phyloP scores from a whole-genome alignment of 1,284 basidiomycete genomes.

The Tetrapyrgos nigripes region DNA sequence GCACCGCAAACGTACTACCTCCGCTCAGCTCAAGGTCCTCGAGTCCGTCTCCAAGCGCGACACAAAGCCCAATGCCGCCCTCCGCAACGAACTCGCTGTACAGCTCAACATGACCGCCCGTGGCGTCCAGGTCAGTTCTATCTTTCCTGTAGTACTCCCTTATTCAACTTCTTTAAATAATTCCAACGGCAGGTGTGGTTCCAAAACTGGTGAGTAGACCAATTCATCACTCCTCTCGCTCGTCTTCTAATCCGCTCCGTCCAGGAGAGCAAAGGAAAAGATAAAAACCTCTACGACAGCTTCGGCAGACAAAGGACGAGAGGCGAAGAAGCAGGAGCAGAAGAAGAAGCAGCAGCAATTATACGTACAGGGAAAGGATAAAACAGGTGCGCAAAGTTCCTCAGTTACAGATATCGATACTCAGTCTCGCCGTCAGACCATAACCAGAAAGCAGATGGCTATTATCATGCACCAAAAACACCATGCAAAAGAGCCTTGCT shows the following conservation, averaged over 20 bases:
- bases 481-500: too few relatives aligned
- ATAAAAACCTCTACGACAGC: slow-evolving; percentile 48
- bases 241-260: slow-evolving; percentile 12
- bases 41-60: too few relatives aligned
- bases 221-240: slow-evolving; percentile 5
- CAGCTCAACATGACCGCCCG: slow-evolving; percentile 91
- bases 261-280: slow-evolving; percentile 86
- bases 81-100: slow-evolving; percentile 80
- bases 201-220: slow-evolving; percentile 83
- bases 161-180: too few relatives aligned
- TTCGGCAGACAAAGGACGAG: slow-evolving; percentile 20
- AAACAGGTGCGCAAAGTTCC: too few relatives aligned
- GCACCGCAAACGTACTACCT: slow-evolving; percentile 86
- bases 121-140: slow-evolving; percentile 82
- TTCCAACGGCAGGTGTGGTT: too few relatives aligned
- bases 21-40: slow-evolving; percentile 82
- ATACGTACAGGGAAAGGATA: too few relatives aligned
- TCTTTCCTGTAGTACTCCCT: slow-evolving; percentile 65
- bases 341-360: too few relatives aligned
- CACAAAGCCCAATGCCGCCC: slow-evolving; percentile 86
- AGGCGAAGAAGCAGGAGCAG: too few relatives aligned
- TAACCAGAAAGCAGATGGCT: too few relatives aligned
- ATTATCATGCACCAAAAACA: too few relatives aligned
- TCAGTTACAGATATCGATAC: too few relatives aligned
- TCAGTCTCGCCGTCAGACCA: too few relatives aligned